Percentiles rank a stretch among this genome's conserved stretches.
These are phyloP conservation scores for Jimgerdemannia lactiflua DNA, from an alignment of 192 early-diverging fungal genomes.

Conservation along the genomic window DNA sequence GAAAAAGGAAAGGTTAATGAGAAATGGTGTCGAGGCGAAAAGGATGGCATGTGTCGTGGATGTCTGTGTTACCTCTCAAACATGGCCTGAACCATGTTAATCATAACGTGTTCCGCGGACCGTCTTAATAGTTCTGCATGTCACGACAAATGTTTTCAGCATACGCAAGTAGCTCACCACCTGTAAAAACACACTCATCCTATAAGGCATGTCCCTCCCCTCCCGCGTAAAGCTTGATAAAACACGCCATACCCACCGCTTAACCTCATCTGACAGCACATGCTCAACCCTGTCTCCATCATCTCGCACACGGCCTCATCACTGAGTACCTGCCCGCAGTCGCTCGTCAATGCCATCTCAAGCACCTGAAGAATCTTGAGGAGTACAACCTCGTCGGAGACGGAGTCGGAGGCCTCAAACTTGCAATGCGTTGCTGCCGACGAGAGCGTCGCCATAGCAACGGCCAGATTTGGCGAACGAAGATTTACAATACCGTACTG, in stretches of 20 bases:
- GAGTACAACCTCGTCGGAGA: conserved; percentile 94
- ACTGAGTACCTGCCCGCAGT: conserved; percentile 65
- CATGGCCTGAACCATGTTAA: conserved; percentile 66
- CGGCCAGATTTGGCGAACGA: conserved; percentile 57
- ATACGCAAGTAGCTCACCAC: not conserved
- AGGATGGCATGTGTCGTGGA: too few species aligned
- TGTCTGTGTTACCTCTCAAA: conserved; percentile 62
- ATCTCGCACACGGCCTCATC: conserved; percentile 96
- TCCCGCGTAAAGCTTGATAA: not conserved
- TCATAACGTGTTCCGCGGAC: conserved; percentile 78
- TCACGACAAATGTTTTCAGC: not conserved
- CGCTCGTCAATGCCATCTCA: conserved; percentile 69
- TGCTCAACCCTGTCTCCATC: conserved; percentile 95
- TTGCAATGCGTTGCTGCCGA: conserved; percentile 92
- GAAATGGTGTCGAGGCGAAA: too few species aligned
- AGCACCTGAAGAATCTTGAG: conserved; percentile 85
- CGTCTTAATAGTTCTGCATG: conserved; percentile 66
- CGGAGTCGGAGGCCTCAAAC: conserved; percentile 92
- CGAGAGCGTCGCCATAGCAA: conserved; percentile 69
- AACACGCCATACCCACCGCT: conserved; percentile 50
- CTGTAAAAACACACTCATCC: not conserved
- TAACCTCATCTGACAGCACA: conserved; percentile 93
- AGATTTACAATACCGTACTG: conserved; percentile 70
- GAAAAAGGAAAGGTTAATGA: not conserved
- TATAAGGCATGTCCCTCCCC: not conserved